Evolutionary conservation across 225 moss, liverwort and hornwort species (phyloP).

Genomic region (Rhytidiadelphus loreus): DNA sequence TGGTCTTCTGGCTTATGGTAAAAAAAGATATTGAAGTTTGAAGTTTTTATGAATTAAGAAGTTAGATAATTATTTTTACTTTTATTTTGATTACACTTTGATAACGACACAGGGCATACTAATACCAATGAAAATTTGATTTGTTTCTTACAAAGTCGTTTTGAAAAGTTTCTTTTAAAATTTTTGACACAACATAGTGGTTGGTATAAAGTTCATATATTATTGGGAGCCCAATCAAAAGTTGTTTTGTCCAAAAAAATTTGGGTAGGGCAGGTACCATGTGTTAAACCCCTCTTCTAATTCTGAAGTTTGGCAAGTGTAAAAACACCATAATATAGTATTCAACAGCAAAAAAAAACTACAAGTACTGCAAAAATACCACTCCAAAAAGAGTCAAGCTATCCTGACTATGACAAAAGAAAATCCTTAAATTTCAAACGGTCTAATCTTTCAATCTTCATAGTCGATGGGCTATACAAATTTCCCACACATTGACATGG

Average conservation of each 20-base stretch:
- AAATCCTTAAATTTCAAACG: background rate
- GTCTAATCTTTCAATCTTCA: background rate
- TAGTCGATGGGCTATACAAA: background rate
- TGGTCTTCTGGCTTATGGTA: no score
- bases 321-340: background rate
- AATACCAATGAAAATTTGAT: no score
- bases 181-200: background rate
- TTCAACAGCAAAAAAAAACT: background rate
- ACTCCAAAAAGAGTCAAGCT: background rate
- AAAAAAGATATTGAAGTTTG: no score
- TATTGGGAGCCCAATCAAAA: background rate
- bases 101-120: no score
- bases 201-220: background rate
- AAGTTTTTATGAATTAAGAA: no score
- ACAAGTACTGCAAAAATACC: background rate
- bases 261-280: rapidly evolving
- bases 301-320: background rate
- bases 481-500: rapidly evolving
- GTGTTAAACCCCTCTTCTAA: background rate
- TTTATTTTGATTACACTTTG: no score
- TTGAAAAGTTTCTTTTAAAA: background rate
- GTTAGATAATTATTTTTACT: no score
- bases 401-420: background rate
- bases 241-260: background rate
- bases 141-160: background rate